phyloP scores from a whole-genome alignment of 345 rosid species.

The Xanthoceras sorbifolium region DNA sequence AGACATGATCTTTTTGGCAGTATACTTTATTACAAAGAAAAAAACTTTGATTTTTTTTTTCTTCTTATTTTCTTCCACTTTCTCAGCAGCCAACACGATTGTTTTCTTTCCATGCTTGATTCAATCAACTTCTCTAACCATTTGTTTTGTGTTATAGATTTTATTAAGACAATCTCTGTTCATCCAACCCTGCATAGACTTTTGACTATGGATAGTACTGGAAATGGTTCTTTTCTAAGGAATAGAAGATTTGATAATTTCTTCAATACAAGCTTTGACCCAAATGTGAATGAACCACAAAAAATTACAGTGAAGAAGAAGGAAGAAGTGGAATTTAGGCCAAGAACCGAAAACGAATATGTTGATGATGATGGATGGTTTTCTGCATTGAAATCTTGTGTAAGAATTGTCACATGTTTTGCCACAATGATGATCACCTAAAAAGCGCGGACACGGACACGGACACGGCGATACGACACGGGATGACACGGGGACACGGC shows the following conservation, averaged over 20 bases:
- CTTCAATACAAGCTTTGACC: slow-evolving; percentile 28
- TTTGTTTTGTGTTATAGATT: slow-evolving; percentile 5
- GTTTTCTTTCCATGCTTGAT: background rate
- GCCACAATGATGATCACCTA: slow-evolving; percentile 50
- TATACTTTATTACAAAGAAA: background rate
- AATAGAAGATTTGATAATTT: slow-evolving; percentile 50
- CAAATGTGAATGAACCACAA: slow-evolving; percentile 15
- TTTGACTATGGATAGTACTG: slow-evolving; percentile 35
- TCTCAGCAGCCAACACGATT: background rate
- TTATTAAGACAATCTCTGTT: slow-evolving; percentile 18
- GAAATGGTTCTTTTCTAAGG: slow-evolving; percentile 41
- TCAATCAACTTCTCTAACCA: background rate
- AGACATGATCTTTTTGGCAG: background rate
- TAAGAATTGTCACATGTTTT: slow-evolving; percentile 50
- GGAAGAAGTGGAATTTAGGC: slow-evolving; percentile 18
- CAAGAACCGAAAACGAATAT: slow-evolving; percentile 23
- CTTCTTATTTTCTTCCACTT: slow-evolving; percentile 1
- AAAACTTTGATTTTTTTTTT: background rate
- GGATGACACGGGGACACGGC: no score
- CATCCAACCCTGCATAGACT: background rate
- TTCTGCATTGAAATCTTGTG: slow-evolving; percentile 38
- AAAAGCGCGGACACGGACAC: no score
- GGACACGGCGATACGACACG: no score
- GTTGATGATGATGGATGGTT: slow-evolving; percentile 52
- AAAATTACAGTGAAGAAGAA: slow-evolving; percentile 23